phyloP scores from a whole-genome alignment of 805 yeast species.

The Suhomyces vadensis region DNA sequence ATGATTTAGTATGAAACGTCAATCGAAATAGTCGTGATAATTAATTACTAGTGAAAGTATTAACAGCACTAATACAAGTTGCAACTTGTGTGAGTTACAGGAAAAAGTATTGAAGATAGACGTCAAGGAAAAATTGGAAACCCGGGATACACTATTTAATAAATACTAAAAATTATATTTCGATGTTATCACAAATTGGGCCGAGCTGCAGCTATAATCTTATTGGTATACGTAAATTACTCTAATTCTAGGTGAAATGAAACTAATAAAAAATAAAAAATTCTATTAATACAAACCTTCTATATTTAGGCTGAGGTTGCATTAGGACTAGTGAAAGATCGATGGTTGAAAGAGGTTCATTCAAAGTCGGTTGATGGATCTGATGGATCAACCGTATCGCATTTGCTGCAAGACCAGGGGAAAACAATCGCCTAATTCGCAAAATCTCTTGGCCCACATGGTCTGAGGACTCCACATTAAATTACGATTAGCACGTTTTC shows the following conservation, averaged over 20 bases:
- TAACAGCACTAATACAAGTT: too few relatives aligned
- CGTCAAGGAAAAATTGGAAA: neutral
- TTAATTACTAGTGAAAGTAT: too few relatives aligned
- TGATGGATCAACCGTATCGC: neutral
- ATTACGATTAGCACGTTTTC: slow-evolving; percentile 1
- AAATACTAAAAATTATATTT: neutral
- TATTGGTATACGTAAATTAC: neutral
- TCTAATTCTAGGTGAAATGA: neutral
- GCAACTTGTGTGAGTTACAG: neutral
- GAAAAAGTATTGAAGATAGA: neutral
- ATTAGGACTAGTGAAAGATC: too few relatives aligned
- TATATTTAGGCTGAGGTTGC: neutral
- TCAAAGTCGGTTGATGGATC: too few relatives aligned
- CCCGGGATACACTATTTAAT: neutral
- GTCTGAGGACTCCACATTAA: neutral
- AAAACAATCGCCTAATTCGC: neutral
- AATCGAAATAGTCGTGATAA: too few relatives aligned
- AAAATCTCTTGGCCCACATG: slow-evolving; percentile 3
- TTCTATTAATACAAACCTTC: neutral
- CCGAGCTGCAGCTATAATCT: neutral
- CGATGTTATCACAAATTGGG: neutral
- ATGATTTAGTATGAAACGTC: too few relatives aligned
- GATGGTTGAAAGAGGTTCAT: neutral
- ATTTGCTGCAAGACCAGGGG: neutral
- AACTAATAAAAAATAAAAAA: neutral